A percentile compares a stretch with the other conserved stretches of the same genome.
phyloP scores from a whole-genome alignment of 2,329 filamentous ascomycete species.

The Ceratocystis albifundus region DNA sequence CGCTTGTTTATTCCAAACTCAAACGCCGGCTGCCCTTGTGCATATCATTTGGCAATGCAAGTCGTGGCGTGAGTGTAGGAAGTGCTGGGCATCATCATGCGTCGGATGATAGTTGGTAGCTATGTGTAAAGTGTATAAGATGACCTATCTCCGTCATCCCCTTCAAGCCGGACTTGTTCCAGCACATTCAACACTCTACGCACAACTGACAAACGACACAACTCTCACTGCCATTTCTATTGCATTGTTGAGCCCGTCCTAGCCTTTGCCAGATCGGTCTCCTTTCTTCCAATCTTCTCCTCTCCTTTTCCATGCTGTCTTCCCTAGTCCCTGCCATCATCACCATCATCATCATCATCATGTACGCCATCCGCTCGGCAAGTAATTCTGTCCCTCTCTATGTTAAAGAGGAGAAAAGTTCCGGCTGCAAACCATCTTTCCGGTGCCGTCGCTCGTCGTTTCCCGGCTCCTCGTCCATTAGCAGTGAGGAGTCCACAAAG shows the following conservation, averaged over 20 bases:
- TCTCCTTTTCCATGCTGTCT: not conserved
- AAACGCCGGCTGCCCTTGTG: not conserved
- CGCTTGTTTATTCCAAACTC: not conserved
- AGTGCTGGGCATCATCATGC: not conserved
- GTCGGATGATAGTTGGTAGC: no score
- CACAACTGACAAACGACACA: no score
- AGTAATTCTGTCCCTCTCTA: not conserved
- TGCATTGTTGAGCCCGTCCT: not conserved
- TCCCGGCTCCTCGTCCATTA: not conserved
- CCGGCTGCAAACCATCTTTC: not conserved
- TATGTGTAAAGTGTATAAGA: not conserved
- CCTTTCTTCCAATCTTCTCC: not conserved
- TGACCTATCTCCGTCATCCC: not conserved
- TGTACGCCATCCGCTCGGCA: not conserved
- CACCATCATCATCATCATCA: not conserved
- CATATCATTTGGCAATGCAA: not conserved
- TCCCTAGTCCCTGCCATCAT: not conserved
- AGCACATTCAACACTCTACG: not conserved
- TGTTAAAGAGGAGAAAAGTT: not conserved
- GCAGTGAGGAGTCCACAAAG: not conserved
- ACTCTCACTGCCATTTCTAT: not conserved
- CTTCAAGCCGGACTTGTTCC: not conserved
- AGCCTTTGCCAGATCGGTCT: not conserved
- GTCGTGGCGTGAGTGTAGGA: not conserved
- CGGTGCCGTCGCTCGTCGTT: not conserved